phyloP scores from a whole-genome alignment of 1,284 basidiomycete genomes.

The Lignosus rhinocerotis region DNA sequence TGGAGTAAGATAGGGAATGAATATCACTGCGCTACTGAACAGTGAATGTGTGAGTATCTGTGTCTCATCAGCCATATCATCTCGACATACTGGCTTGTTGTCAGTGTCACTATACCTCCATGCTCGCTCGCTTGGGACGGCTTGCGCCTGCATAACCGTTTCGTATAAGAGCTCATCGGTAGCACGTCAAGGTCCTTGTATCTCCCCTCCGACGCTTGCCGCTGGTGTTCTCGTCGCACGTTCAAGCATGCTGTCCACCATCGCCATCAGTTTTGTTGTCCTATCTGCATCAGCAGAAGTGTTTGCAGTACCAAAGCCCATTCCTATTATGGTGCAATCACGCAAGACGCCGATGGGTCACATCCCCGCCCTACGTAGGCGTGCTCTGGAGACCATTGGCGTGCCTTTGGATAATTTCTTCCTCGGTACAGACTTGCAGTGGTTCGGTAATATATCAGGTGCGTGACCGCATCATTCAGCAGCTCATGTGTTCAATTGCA shows the following conservation, averaged over 20 bases:
- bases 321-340: constrained; percentile 39
- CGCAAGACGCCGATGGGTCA: constrained; percentile 29
- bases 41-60: no score
- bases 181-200: neutral
- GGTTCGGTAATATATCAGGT: constrained; percentile 49
- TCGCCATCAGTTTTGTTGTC: constrained; percentile 16
- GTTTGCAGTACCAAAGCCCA: constrained; percentile 8
- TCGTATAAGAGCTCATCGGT: neutral
- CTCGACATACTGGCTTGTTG: no score
- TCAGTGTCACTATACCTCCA: no score
- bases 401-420: constrained; percentile 54
- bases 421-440: constrained; percentile 56
- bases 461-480: neutral
- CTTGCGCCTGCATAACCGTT: neutral
- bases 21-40: no score
- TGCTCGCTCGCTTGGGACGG: no score
- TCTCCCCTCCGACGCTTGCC: neutral
- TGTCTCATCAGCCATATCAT: no score
- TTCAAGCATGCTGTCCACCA: constrained; percentile 13
- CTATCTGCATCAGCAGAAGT: constrained; percentile 14
- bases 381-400: constrained; percentile 26
- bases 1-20: no score
- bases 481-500: neutral
- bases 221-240: neutral
- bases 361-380: constrained; percentile 13